Percentiles rank a stretch among this genome's conserved stretches.
phyloP scores from a whole-genome alignment of 352 stramenopile species.

The Pythium folliculosum region DNA sequence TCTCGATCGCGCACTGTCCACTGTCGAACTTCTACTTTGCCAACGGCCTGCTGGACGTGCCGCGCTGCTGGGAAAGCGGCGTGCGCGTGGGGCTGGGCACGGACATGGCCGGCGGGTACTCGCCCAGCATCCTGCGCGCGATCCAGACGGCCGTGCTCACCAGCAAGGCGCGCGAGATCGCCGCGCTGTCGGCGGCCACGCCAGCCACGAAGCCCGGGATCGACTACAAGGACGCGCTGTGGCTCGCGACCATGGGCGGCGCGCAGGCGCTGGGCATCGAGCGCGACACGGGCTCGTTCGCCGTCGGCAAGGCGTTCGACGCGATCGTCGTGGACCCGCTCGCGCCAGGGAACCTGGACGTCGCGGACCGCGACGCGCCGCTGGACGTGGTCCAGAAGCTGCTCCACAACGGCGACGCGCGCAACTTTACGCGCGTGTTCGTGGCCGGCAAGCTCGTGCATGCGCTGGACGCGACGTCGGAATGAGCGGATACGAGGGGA shows the following conservation, averaged over 20 bases:
- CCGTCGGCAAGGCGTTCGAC: conserved; percentile 82
- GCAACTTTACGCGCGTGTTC: conserved; percentile 82
- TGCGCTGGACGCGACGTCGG: neutral
- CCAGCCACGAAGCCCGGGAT: neutral
- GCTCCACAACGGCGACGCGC: conserved; percentile 81
- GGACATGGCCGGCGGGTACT: conserved; percentile 91
- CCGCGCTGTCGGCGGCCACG: neutral
- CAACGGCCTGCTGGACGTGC: conserved; percentile 63
- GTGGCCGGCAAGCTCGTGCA: conserved; percentile 58
- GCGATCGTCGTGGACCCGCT: conserved; percentile 75
- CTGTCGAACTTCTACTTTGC: conserved; percentile 92
- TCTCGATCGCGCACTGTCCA: conserved; percentile 88
- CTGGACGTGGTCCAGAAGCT: conserved; percentile 84
- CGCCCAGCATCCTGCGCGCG: conserved; percentile 85
- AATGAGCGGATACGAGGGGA: neutral
- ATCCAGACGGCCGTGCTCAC: conserved; percentile 83
- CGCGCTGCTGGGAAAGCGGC: conserved; percentile 46
- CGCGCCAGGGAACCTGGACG: conserved; percentile 48
- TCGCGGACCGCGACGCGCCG: conserved; percentile 41
- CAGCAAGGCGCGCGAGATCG: conserved; percentile 58
- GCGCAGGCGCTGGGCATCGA: conserved; percentile 72
- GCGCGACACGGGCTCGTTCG: conserved; percentile 77
- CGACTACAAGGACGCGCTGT: conserved; percentile 86
- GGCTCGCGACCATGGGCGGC: conserved; percentile 85
- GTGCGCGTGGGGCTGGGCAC: conserved; percentile 82